Base-by-base conservation (phyloP, 2,329 filamentous ascomycete species). In the Sarocladiaceae sp. region DNA sequence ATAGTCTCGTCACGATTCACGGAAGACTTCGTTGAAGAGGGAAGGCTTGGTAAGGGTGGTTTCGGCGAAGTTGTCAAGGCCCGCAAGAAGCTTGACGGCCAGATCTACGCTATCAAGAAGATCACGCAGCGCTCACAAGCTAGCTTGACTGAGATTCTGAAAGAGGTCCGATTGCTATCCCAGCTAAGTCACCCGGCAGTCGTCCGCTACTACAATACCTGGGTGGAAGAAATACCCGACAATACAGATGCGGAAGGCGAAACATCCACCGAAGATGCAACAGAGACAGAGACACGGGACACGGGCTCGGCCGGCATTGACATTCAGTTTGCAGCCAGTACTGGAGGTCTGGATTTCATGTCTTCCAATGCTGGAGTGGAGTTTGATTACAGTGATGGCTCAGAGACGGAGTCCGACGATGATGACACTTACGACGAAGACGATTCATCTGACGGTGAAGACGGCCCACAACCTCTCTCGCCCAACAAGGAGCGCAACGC, bases 51-150 rank as follows among this genome's bases (percentile, higher is more conserved):
- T 3, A 94, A 91, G 60, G 93, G 93, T 33, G 93, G 91, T 0
- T 98, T 95, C 64, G 93, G 93, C 4, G 88, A 96, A 64, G 93
- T 98, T 18, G 88, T 97, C 45, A 94, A 95, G 61, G 91, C 91
- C 3, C 80, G 91, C 24, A 95, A 95, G 63, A 95, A 93, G 66
- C 78, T 96, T 3, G 93, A 97, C 59, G 88, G 88, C 1, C 86
- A 90, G 47, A 83, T 94, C 33, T 98, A 97, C 64, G 93, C 93
- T 15, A 87, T 98, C 59, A 98, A 98, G 63, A 96, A 97, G 61
- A 93, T 98, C 49, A 88, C 82, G 1, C 87, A 93, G 53, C 83
- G 83, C 43, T 88, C 88, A 1, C 78, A 85, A 20, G 76, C 82
- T 47, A 87, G 85, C 47, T 70, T 97, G 31, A 90, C 85, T 1